Evolutionary conservation across 2,329 filamentous ascomycete genomes (phyloP).

Genomic region (Myriosclerotinia curreyana): DNA sequence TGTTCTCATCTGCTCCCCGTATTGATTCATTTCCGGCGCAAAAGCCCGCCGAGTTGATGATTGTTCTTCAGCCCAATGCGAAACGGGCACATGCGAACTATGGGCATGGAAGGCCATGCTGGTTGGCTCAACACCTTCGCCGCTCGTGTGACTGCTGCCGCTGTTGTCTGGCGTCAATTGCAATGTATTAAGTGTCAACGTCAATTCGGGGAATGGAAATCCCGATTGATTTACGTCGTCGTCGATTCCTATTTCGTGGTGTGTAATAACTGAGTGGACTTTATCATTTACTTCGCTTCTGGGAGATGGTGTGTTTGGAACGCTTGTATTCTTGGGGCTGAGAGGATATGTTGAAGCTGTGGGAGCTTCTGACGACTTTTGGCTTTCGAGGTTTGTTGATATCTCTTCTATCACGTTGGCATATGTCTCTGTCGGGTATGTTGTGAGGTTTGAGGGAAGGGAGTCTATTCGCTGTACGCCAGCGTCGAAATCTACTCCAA

Average conservation of each 20-base stretch:
- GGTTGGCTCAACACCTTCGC: conserved; percentile 33
- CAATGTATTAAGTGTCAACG: conserved; percentile 25
- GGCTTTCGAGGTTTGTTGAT: conserved; percentile 24
- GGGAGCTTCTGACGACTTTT: conserved; percentile 26
- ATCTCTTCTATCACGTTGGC: conserved; percentile 27
- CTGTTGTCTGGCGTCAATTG: conserved; percentile 39
- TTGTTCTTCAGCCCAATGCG: conserved; percentile 31
- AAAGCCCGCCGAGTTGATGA: conserved; percentile 22
- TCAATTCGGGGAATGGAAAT: conserved; percentile 23
- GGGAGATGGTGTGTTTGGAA: conserved; percentile 34
- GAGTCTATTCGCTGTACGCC: conserved; percentile 34
- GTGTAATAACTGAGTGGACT: conserved; percentile 27
- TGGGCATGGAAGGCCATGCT: conserved; percentile 29
- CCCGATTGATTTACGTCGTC: conserved; percentile 28
- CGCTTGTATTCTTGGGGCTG: conserved; percentile 35
- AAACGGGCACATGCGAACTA: conserved; percentile 32
- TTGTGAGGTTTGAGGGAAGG: conserved; percentile 21
- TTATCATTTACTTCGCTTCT: conserved; percentile 28
- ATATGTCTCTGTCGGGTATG: conserved; percentile 27
- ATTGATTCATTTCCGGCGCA: conserved; percentile 22
- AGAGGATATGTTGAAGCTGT: conserved; percentile 33
- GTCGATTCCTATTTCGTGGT: conserved; percentile 31
- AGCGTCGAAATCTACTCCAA: conserved; percentile 39
- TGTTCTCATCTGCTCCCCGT: conserved; percentile 7
- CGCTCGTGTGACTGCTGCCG: conserved; percentile 38